Percentiles rank a stretch among this genome's conserved stretches.
These are phyloP conservation scores for Berberis thunbergii DNA, from an alignment of 164 flowering plant species.

Conservation along the genomic window DNA sequence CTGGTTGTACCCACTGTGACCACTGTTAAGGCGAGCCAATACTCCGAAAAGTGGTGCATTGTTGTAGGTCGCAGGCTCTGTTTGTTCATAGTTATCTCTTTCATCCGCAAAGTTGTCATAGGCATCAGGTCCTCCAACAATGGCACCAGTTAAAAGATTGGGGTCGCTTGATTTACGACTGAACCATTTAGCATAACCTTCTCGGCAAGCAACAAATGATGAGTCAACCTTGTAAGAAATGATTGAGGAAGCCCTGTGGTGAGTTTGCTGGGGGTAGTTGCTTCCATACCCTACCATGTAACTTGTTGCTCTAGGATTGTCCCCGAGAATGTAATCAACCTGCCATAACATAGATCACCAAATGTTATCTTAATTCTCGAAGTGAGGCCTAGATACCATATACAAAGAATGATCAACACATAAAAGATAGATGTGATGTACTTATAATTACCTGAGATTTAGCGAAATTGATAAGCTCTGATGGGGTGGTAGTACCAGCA, in stretches of 20 bases:
- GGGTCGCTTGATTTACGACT: constrained; percentile 62
- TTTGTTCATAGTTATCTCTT: constrained; percentile 74
- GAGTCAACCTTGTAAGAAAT: constrained; percentile 52
- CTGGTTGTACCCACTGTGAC: constrained; percentile 63
- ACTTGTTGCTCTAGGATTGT: constrained; percentile 84
- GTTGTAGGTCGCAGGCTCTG: constrained; percentile 90
- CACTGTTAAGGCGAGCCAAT: constrained; percentile 61
- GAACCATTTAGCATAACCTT: constrained; percentile 74
- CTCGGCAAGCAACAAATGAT: constrained; percentile 59
- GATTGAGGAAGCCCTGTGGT: constrained; percentile 76
- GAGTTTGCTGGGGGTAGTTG: constrained; percentile 64
- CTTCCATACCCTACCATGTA: constrained; percentile 88
- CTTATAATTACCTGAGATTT: constrained; percentile 55
- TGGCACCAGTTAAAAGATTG: constrained; percentile 67
- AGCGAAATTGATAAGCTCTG: constrained; percentile 60
- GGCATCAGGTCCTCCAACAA: constrained; percentile 90
- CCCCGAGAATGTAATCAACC: constrained; percentile 89
- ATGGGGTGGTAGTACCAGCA: constrained; percentile 37
- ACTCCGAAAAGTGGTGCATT: constrained; percentile 79
- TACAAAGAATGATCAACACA: background rate
- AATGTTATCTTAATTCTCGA: background rate
- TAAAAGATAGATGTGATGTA: too few relatives aligned
- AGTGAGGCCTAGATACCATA: background rate
- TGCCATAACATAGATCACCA: constrained; percentile 4
- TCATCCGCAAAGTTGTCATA: constrained; percentile 75